Base-by-base conservation (phyloP, 163 green algal genomes). In the Chloromonas sp. region DNA sequence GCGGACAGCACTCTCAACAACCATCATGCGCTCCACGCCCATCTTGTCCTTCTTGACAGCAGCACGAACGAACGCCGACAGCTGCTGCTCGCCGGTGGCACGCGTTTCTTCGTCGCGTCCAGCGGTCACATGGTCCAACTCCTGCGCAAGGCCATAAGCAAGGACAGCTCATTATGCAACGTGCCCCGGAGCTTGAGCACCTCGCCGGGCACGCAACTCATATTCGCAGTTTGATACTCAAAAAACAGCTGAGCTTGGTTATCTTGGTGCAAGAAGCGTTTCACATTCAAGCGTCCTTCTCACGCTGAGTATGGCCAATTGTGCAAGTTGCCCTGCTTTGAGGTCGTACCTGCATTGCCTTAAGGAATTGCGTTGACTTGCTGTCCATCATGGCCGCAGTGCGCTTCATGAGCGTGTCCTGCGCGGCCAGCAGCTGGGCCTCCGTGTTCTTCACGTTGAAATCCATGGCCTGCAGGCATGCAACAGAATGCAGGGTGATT, bases 11-110 rank as follows among this genome's bases (percentile, higher is more conserved):
- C 84, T 79, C 80, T 91, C 88, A 84, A 91, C 79, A 70, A 91
- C 60, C 83, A 91, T 83, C 70, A 91, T 74, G 0, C 88, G 83
- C 88, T 91, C 88, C 62, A 91, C 82, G 85, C 83, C 78, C n/a
- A 60, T 70, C 11, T 74, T 76, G 13, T 88, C 85, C 78, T 86
- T 85, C 74, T 83, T 85, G 0, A 70, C 81, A 2, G 11, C 70
- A 0, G 85, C 76, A 11, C 62, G 71, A 74, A 89, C 88, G 71
- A 91, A 86, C 1, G 88, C 84, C 1, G 85, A 85, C 79, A 91
- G 83, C 82, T 87, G 82, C 71, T 89, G 82, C 83, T 91, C 88
- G 13, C 86, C 84, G 61, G 59, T 2, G n/a, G 3, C 1, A 60
- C 58, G 36, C 0, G 82, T 83, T 79, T 87, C 88, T 80, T 91